Base-by-base conservation (phyloP, 768 basidiomycete species). In the Agaricus bisporus region DNA sequence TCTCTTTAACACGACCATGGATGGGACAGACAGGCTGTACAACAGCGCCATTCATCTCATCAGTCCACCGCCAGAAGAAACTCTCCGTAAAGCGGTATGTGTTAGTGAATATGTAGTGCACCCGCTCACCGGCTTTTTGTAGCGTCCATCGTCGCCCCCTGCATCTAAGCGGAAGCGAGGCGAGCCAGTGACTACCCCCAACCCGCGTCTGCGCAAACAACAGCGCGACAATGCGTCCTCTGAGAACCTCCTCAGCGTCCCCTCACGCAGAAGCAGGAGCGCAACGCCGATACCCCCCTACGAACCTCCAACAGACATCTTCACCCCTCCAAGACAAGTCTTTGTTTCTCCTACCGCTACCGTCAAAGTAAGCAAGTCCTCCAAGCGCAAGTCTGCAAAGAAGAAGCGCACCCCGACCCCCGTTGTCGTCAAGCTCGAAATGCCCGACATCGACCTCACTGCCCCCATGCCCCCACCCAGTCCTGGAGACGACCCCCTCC, bases 401-500 rank as follows among this genome's bases (percentile, higher is more conserved):
- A 43, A 57, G 36, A 59, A 50, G 37, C 54, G 59, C 18, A 42
- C 51, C 25, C 49, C 57, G 65, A 67, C 61, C 29, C 49, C 61
- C 41, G 14, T 57, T 28, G 51, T 59, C 11, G 61, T 82, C 54
- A 91, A 90, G 74, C 79, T 71, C 53, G 87, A 90, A 60, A 75
- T 79, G 4, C 86, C 86, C 0, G 78, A 79, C 15, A 71, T 88
- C 57, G 79, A 87, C 60, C 66, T 86, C 26, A 73, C 64, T 45
- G 72, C 63, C 12, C 82, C 83, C 4, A 74, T 81, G 60, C 81
- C 85, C 7, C 89, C 88, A 0, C 73, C 86, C 0, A 87, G 85
- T 49, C 88, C 88, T 2, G 80, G 80, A 0, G 88, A 91, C 36
- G 88, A 91, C 60, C 88, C 88, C 0, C 65, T 91, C 0, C 69